phyloP scores from a whole-genome alignment of 345 rosid species.

The Hibiscus syriacus region DNA sequence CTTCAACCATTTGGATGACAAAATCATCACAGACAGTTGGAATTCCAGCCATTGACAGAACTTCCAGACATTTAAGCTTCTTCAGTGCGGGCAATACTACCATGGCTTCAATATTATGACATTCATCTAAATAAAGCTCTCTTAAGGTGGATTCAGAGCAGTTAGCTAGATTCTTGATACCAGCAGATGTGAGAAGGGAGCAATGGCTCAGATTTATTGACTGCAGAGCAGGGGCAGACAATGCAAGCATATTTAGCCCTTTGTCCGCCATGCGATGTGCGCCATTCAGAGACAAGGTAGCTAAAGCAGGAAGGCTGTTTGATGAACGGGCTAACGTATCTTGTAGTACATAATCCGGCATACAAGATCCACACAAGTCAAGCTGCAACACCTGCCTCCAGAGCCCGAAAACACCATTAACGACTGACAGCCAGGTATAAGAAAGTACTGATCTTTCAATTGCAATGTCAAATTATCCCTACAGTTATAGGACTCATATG shows the following conservation, averaged over 20 bases:
- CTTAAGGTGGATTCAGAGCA: conserved; percentile 23
- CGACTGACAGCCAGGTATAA: neutral
- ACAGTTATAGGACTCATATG: neutral
- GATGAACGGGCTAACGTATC: conserved; percentile 19
- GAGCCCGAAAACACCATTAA: conserved; percentile 4
- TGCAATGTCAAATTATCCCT: too few species aligned
- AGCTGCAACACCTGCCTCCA: conserved; percentile 38
- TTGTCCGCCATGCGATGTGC: conserved; percentile 35
- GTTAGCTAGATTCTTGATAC: conserved; percentile 25
- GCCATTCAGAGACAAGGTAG: conserved; percentile 36
- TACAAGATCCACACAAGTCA: conserved; percentile 33
- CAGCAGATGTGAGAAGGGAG: conserved; percentile 29
- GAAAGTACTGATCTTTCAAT: neutral
- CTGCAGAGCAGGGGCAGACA: conserved; percentile 34
- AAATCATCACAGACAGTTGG: conserved; percentile 23
- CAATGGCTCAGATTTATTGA: conserved; percentile 39
- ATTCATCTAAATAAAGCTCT: conserved; percentile 42
- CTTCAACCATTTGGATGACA: conserved; percentile 15
- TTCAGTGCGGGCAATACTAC: conserved; percentile 23
- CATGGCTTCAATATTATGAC: conserved; percentile 29
- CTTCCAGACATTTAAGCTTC: conserved; percentile 24
- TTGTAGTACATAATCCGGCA: conserved; percentile 25
- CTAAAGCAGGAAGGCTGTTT: conserved; percentile 25
- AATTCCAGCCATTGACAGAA: conserved; percentile 37
- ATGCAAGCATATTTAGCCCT: conserved; percentile 21